A percentile compares a stretch with the other conserved stretches of the same genome.
Conservation (phyloP, 139 green algal genomes). For the Gonium pectorale region DNA sequence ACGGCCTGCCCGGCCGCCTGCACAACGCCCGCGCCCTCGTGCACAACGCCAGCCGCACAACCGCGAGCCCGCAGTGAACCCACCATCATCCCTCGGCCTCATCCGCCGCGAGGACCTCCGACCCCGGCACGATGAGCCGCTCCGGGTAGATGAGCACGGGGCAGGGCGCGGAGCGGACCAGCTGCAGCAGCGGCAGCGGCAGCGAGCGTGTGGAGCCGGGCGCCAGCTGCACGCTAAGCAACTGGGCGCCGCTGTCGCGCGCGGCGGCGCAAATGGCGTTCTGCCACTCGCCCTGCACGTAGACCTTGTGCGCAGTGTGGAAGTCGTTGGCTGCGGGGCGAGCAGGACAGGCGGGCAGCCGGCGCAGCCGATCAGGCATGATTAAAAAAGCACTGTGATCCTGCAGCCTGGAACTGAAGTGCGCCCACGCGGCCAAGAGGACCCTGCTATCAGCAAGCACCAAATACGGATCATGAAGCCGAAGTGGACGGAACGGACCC, state of each 20-base stretch:
- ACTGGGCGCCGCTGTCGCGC: conserved; percentile 14
- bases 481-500: too few species aligned
- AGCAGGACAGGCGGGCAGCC: background rate
- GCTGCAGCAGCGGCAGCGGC: conserved; percentile 14
- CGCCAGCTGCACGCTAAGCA: conserved; percentile 33
- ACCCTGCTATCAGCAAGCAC: too few species aligned
- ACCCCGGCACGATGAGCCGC: conserved; percentile 6
- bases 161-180: conserved; percentile 22
- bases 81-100: background rate
- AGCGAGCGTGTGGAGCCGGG: conserved; percentile 9
- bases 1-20: background rate
- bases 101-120: background rate
- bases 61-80: background rate
- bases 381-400: too few species aligned
- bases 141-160: conserved; percentile 41
- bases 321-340: conserved; percentile 33
- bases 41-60: background rate
- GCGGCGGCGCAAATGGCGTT: conserved; percentile 25
- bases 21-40: too few species aligned
- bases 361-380: too few species aligned
- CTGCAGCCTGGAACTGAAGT: too few species aligned
- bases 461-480: too few species aligned
- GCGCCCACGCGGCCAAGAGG: too few species aligned
- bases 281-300: conserved; percentile 27
- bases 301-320: conserved; percentile 14